Evolutionary conservation across 2,329 filamentous ascomycete species (phyloP).

Genomic region (Orbilia ellipsospora): DNA sequence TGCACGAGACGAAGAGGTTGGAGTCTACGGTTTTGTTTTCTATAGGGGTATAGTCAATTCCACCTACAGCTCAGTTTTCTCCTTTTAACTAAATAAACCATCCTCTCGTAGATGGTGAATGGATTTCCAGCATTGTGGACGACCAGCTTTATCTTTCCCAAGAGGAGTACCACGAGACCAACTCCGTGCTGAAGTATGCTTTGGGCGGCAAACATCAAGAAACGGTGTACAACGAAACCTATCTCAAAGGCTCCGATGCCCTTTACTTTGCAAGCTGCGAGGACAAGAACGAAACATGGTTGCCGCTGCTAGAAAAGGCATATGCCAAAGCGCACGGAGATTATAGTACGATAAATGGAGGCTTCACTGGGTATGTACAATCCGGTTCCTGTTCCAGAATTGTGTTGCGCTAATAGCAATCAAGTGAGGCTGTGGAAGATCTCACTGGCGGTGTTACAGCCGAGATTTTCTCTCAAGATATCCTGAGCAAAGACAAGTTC

Average conservation of each 20-base stretch:
- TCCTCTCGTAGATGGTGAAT: conserved; percentile 75
- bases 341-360: conserved; percentile 78
- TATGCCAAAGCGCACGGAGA: conserved; percentile 87
- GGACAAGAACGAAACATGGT: conserved; percentile 83
- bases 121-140: conserved; percentile 91
- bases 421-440: conserved; percentile 70
- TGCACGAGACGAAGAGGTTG: conserved; percentile 75
- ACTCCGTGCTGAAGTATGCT: conserved; percentile 28
- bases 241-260: conserved; percentile 79
- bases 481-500: conserved; percentile 81
- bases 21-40: conserved; percentile 88
- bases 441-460: conserved; percentile 76
- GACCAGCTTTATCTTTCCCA: conserved; percentile 88
- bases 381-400: no score
- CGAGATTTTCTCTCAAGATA: conserved; percentile 75
- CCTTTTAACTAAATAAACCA: background rate
- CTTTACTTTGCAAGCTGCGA: conserved; percentile 81
- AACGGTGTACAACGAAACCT: conserved; percentile 75
- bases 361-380: conserved; percentile 71
- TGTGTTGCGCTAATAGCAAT: conserved; percentile 5
- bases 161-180: conserved; percentile 74
- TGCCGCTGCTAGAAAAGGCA: conserved; percentile 82
- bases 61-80: background rate
- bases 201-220: conserved; percentile 72
- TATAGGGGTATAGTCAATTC: conserved; percentile 68